Conservation (phyloP, 495 filamentous ascomycete genomes). For the Penicillium fimorum region DNA sequence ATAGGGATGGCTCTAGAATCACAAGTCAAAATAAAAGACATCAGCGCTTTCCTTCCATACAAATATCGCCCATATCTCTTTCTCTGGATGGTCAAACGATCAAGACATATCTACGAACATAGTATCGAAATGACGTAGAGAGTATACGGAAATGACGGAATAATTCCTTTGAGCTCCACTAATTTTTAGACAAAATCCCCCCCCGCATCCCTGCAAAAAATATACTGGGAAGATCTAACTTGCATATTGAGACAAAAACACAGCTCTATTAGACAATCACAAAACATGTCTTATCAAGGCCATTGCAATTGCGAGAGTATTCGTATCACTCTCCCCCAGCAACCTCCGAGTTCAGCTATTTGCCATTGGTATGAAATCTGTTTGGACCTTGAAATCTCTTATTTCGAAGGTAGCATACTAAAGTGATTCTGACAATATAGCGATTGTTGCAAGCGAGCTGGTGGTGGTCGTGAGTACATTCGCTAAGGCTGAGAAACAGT, state of each 20-base stretch:
- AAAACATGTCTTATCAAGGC: conserved; percentile 29
- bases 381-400: background rate
- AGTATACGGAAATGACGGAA: no score
- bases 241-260: background rate
- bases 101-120: no score
- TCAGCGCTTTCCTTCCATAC: no score
- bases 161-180: no score
- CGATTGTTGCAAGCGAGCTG: conserved; percentile 24
- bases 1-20: no score
- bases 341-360: conserved; percentile 18
- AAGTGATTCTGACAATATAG: conserved; percentile 2
- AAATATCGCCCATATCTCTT: no score
- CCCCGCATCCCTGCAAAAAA: background rate
- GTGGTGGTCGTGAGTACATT: conserved; percentile 20
- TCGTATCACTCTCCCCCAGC: conserved; percentile 27
- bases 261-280: background rate
- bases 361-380: conserved; percentile 29
- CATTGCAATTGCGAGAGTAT: conserved; percentile 33
- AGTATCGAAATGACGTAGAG: no score
- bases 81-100: no score
- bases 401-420: background rate
- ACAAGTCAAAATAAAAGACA: no score
- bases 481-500: background rate
- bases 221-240: background rate
- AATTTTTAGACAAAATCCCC: background rate